These are phyloP conservation scores for Sapria himalayana DNA, from an alignment of 345 rosid species.

Conservation along the genomic window DNA sequence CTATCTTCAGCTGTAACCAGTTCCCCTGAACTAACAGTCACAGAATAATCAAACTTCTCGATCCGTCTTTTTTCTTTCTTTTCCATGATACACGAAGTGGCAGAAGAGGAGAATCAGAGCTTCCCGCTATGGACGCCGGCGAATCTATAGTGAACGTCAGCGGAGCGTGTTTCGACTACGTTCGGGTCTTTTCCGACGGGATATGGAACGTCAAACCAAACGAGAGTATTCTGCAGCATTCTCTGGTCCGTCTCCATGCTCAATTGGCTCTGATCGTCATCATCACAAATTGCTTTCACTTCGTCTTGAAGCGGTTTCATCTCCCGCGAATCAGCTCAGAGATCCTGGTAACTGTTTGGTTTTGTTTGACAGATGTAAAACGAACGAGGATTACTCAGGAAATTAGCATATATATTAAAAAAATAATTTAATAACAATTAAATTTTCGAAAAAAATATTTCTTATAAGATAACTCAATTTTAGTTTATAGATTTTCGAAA, in stretches of 20 bases:
- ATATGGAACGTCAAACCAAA: conserved; percentile 6
- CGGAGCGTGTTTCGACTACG: conserved; percentile 8
- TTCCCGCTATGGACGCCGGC: background rate
- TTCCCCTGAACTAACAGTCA: too few species aligned
- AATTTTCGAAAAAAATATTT: too few species aligned
- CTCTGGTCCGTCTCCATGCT: conserved; percentile 9
- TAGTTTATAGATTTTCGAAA: too few species aligned
- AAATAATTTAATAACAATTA: too few species aligned
- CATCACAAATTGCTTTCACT: conserved; percentile 7
- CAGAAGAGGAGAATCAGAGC: background rate
- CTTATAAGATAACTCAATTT: too few species aligned
- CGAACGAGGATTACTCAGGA: too few species aligned
- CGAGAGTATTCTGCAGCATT: conserved; percentile 8
- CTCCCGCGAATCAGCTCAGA: conserved; percentile 15
- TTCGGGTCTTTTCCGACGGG: conserved; percentile 10
- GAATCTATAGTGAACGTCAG: conserved; percentile 2
- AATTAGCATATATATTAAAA: too few species aligned
- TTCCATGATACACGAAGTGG: background rate
- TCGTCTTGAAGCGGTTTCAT: conserved; percentile 3
- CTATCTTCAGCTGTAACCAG: too few species aligned
- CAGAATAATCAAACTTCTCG: too few species aligned
- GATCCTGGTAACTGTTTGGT: conserved; percentile 10
- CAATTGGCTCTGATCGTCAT: conserved; percentile 6
- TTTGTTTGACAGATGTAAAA: too few species aligned
- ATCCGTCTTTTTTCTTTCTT: background rate